phyloP scores from a whole-genome alignment of 108 stramenopile species.

The Skeletonema costatum region DNA sequence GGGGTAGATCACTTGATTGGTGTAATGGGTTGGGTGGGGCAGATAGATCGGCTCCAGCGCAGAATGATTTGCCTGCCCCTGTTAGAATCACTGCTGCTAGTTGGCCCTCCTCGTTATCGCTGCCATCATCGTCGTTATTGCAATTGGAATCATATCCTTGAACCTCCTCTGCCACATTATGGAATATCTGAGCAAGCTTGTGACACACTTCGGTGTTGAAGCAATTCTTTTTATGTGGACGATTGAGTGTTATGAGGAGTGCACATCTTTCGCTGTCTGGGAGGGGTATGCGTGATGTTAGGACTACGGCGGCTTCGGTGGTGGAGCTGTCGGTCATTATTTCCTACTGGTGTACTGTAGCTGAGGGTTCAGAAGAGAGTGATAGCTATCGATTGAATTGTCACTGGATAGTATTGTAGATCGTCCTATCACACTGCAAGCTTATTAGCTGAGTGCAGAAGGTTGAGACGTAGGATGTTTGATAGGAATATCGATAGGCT shows the following conservation, averaged over 20 bases:
- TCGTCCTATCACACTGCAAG: no score
- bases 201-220: conserved; percentile 50
- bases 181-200: conserved; percentile 30
- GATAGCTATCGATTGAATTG: no score
- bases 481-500: not conserved
- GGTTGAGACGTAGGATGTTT: not conserved
- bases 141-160: conserved; percentile 12
- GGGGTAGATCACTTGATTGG: conserved; percentile 52
- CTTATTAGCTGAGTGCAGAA: not conserved
- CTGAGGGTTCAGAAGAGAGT: no score
- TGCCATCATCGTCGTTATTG: not conserved
- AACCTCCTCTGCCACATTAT: conserved; percentile 34
- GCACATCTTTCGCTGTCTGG: conserved; percentile 35
- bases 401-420: no score
- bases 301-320: conserved; percentile 1
- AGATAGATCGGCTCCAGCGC: conserved; percentile 57
- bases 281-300: conserved; percentile 26
- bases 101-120: conserved; percentile 2
- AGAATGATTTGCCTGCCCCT: conserved; percentile 50
- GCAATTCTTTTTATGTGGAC: conserved; percentile 54
- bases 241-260: conserved; percentile 47
- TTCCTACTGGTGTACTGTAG: no score
- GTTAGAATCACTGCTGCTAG: conserved; percentile 53
- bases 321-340: not conserved
- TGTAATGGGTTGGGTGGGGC: conserved; percentile 53